Evolutionary conservation across 306 rosid species (phyloP), one percentile per base, ranked within the genome.

Genomic region (Inga laurina): DNA sequence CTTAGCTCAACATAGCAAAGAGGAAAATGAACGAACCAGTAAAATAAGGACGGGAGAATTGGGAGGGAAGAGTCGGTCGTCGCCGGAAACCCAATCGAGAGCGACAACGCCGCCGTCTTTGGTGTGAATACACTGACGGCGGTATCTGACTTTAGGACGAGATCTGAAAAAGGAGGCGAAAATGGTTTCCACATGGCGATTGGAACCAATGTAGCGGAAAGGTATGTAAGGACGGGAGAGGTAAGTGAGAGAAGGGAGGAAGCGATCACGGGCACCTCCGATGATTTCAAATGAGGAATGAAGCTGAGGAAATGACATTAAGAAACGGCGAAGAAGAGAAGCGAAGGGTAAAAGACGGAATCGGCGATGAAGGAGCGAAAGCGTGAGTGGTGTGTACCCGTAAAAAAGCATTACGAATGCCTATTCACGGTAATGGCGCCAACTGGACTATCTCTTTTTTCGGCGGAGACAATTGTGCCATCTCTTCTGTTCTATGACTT

Each of bases 31-130:
- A 78, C 93, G 70, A 66, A 95, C 98, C 97, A 96, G 91, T 46
- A 96, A 90, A 79, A 96, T 89, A 77, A 93, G 88, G 77, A 96
- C 79, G 0, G 98, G 97, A 79, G 98, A 76, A 32, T 92, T 90
- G 6, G 88, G 61, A 0, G 92, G 82, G 69, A 92, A 81, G 9
- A 71, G 83, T 4, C 62, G 81, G 57, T 91, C 86, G 34, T 96
- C 97, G 16, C 91, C 94, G 44, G 92, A 68, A 72, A 87, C 94
- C 98, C 99, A 96, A 76, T 96, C 99, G 66, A 96, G 90, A 10
- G 99, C 88, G 2, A 96, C 93, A 70, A 91, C 57, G 3, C 98
- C 99, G 8, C 86, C 84, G 45, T 96, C 99, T 4, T 80, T 43
- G 3, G 90, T 86, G 3, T 90, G 88, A 27, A 93, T 90, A 76